These are phyloP conservation scores for Sindora glabra DNA, from an alignment of 306 rosid genomes.

Conservation along the genomic window DNA sequence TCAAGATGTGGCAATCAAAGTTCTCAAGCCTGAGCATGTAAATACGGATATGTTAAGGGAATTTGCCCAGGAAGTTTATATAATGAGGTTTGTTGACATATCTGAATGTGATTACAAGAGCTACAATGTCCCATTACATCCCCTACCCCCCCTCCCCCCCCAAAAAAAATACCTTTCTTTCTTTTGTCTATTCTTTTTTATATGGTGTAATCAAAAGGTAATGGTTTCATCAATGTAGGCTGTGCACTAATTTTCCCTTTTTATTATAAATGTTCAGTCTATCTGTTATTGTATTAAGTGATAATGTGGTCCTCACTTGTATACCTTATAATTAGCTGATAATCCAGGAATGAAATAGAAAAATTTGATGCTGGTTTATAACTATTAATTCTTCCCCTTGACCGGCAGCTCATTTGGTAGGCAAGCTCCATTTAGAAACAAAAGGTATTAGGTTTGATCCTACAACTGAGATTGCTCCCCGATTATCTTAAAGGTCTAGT, in stretches of 20 bases:
- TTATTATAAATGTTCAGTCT: constrained; percentile 8
- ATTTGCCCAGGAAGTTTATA: constrained; percentile 96
- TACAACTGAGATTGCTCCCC: background rate
- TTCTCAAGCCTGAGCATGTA: constrained; percentile 81
- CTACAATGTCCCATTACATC: constrained; percentile 9
- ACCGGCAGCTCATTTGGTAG: no score
- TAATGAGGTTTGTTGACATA: constrained; percentile 71
- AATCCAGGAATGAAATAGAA: background rate
- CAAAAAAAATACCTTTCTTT: background rate
- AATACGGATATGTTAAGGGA: constrained; percentile 81
- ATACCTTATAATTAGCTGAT: background rate
- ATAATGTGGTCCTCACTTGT: background rate
- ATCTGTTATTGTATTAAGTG: background rate
- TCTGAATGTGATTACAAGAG: constrained; percentile 8
- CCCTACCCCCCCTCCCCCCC: background rate
- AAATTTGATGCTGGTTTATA: background rate
- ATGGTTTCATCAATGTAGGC: background rate
- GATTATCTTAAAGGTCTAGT: no score
- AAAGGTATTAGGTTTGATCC: no score
- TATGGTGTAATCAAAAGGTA: constrained; percentile 4
- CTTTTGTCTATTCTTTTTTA: background rate
- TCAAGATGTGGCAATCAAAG: constrained; percentile 95
- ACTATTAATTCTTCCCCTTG: no score
- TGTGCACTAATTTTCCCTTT: background rate
- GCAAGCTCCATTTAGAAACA: no score